Evolutionary conservation across 306 rosid genomes (phyloP).

Genomic region (Vigna nakashimae): DNA sequence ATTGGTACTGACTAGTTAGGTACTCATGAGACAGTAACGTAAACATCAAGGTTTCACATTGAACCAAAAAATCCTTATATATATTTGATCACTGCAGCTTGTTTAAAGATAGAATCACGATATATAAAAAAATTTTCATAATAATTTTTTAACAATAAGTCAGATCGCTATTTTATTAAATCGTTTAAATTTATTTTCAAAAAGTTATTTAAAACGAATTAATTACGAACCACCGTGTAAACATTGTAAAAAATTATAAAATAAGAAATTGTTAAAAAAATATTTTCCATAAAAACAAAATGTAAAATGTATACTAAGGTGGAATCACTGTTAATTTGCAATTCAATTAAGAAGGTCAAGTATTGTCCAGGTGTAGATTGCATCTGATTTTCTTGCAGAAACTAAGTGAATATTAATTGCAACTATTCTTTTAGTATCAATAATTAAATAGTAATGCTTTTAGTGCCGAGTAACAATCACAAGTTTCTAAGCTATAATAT

Average conservation of each 20-base stretch:
- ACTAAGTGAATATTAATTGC: conserved; percentile 9
- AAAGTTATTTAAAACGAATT: no score
- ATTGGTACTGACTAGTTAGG: not conserved
- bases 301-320: conserved; percentile 18
- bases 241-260: no score
- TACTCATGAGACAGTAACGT: conserved; percentile 8
- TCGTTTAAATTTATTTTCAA: no score
- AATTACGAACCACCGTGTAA: no score
- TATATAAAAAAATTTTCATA: no score
- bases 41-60: conserved; percentile 30
- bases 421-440: conserved; percentile 21
- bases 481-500: not conserved
- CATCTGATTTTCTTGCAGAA: not conserved
- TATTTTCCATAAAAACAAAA: not conserved
- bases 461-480: not conserved
- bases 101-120: not conserved
- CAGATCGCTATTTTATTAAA: no score
- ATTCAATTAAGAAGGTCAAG: conserved; percentile 8
- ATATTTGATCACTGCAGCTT: not conserved
- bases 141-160: no score
- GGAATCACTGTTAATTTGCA: conserved; percentile 36
- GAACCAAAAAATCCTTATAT: no score
- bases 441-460: not conserved
- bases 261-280: no score
- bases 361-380: conserved; percentile 24